Evolutionary conservation across 2,329 filamentous ascomycete genomes (phyloP).

Genomic region (Aspergillus ustus): DNA sequence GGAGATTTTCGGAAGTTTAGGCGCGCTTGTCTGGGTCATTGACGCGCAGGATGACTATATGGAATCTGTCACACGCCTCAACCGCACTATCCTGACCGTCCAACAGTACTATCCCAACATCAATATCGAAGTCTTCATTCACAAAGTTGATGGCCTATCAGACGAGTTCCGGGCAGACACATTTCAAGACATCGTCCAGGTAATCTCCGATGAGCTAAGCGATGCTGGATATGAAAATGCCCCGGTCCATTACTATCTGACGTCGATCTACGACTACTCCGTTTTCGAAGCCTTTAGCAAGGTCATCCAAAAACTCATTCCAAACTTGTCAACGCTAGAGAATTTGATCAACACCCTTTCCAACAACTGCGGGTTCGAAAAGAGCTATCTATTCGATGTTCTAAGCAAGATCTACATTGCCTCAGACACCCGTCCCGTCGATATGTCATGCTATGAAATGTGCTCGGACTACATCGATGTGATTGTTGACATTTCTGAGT

Average conservation of each 20-base stretch:
- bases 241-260: conserved; percentile 92
- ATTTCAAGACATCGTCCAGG: conserved; percentile 93
- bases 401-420: conserved; percentile 98
- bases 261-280: conserved; percentile 97
- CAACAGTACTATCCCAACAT: conserved; percentile 89
- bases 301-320: conserved; percentile 96
- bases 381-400: conserved; percentile 97
- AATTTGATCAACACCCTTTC: conserved; percentile 92
- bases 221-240: conserved; percentile 93
- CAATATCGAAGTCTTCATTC: conserved; percentile 97
- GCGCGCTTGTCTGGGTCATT: conserved; percentile 96
- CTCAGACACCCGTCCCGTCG: conserved; percentile 88
- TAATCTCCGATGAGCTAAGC: conserved; percentile 92
- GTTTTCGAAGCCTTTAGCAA: conserved; percentile 99
- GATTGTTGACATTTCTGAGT: conserved; percentile 93
- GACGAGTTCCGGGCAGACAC: conserved; percentile 97
- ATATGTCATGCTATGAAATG: conserved; percentile 96
- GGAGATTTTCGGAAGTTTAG: conserved; percentile 90
- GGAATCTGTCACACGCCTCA: conserved; percentile 84
- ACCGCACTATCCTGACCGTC: conserved; percentile 85
- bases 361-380: conserved; percentile 92
- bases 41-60: conserved; percentile 98
- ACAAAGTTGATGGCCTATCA: conserved; percentile 97
- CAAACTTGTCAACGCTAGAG: conserved; percentile 89
- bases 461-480: conserved; percentile 99